Evolutionary conservation across 2,329 filamentous ascomycete species (phyloP), one percentile per base, ranked within the genome.

Genomic region (Penicillium sp.): DNA sequence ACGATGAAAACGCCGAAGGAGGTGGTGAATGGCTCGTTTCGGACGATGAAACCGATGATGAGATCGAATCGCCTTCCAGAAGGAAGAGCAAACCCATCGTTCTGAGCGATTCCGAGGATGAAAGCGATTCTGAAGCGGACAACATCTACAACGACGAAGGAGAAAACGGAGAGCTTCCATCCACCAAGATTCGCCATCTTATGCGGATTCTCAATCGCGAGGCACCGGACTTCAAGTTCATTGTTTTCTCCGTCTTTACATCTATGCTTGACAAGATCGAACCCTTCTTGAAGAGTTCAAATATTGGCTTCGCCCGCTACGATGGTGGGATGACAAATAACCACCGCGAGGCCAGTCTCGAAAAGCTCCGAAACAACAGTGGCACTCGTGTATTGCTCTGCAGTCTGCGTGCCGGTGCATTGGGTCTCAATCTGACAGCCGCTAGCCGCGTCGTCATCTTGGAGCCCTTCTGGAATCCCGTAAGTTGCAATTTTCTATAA

Each of bases 391-490:
- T 99, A 5, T 79, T 99, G 47, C 86, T 99, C 17, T 99, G 94
- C 76, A 96, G 90, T 77, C 82, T 99, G 63, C 94, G 96, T 68
- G 97, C 94, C 69, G 94, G 94, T 63, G 93, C 91, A 49, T 77
- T 99, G 45, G 94, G 94, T 2, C 85, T 99, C 29, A 99, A 99
- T 74, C 81, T 99, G 53, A 99, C 94, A 7, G 94, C 93, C 0
- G 94, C 94, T 10, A 94, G 89, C 61, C 85, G 94, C 19, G 94
- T 99, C 4, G 87, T 99, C 52, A 96, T 99, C 66, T 82, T 99
- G 43, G 94, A 99, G 75, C 94, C 94, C 0, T 99, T 99, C 76
- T 99, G 94, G 94, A 99, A 99, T 74, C 94, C 92, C 2, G 87
- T 89, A 81, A 73, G 85, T 79, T 27, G 3, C 58, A 59, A 23